These are phyloP conservation scores for Mycena crocata DNA, from an alignment of 768 basidiomycete genomes.

Conservation along the genomic window DNA sequence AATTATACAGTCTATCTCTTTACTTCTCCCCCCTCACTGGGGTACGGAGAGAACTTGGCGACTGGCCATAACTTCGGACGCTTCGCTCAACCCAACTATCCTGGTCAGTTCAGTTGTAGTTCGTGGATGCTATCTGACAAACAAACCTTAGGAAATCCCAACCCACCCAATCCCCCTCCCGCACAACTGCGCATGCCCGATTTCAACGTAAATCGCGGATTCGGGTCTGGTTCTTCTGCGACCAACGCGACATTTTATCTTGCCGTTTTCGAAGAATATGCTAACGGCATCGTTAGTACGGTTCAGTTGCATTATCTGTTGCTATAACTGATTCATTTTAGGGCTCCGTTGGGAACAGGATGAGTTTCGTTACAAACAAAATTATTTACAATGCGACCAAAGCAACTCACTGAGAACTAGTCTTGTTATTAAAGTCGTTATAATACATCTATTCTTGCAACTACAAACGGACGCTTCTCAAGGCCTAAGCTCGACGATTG, in stretches of 20 bases:
- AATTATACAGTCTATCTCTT: slow-evolving; percentile 55
- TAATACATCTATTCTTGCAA: no score
- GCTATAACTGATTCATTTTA: slow-evolving; percentile 8
- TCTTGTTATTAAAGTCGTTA: neutral
- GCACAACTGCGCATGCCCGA: slow-evolving; percentile 56
- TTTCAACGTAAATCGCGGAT: slow-evolving; percentile 54
- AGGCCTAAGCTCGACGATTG: no score
- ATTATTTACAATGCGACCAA: slow-evolving; percentile 22
- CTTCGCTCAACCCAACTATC: slow-evolving; percentile 56
- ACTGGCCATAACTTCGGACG: slow-evolving; percentile 58
- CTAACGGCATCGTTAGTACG: slow-evolving; percentile 47
- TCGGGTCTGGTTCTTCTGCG: slow-evolving; percentile 45
- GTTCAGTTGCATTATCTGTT: neutral
- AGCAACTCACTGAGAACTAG: neutral
- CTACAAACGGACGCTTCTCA: no score
- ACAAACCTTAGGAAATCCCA: slow-evolving; percentile 49
- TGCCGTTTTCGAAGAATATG: slow-evolving; percentile 57
- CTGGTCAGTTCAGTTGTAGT: slow-evolving; percentile 41
- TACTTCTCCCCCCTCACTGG: slow-evolving; percentile 42
- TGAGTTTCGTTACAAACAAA: slow-evolving; percentile 6
- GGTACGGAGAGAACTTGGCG: slow-evolving; percentile 43
- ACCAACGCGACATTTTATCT: slow-evolving; percentile 48
- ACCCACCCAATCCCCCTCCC: slow-evolving; percentile 52
- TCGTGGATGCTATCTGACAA: no score
- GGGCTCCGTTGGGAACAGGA: slow-evolving; percentile 37